These are phyloP conservation scores for Prunus persica DNA, from an alignment of 306 rosid genomes.

Conservation along the genomic window Prunus_persica_NCBIv2 NC_034010.1:3008501-3009000, in stretches of 20 bases:
- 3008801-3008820: slow-evolving; percentile 11
- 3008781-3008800: neutral
- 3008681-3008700: slow-evolving; percentile 32
- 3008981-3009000: neutral
- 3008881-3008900: neutral
- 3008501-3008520: slow-evolving; percentile 38
- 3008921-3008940: neutral
- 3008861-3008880: slow-evolving; percentile 11
- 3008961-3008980: neutral
- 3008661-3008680: slow-evolving; percentile 21
- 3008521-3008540: slow-evolving; percentile 24
- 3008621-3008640: slow-evolving; percentile 20
- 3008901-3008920: slow-evolving; percentile 22
- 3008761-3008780: slow-evolving; percentile 12
- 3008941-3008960: slow-evolving; percentile 13
- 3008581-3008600: slow-evolving; percentile 28
- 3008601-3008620: slow-evolving; percentile 33
- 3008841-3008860: slow-evolving; percentile 32
- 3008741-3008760: slow-evolving; percentile 29
- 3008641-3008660: slow-evolving; percentile 28
- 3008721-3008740: slow-evolving; percentile 14
- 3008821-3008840: slow-evolving; percentile 21
- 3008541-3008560: slow-evolving; percentile 36
- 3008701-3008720: slow-evolving; percentile 31
- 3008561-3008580: slow-evolving; percentile 29